These are phyloP conservation scores for Limonomyces culmigenus DNA, from an alignment of 1,284 basidiomycete species.

Conservation along the genomic window DNA sequence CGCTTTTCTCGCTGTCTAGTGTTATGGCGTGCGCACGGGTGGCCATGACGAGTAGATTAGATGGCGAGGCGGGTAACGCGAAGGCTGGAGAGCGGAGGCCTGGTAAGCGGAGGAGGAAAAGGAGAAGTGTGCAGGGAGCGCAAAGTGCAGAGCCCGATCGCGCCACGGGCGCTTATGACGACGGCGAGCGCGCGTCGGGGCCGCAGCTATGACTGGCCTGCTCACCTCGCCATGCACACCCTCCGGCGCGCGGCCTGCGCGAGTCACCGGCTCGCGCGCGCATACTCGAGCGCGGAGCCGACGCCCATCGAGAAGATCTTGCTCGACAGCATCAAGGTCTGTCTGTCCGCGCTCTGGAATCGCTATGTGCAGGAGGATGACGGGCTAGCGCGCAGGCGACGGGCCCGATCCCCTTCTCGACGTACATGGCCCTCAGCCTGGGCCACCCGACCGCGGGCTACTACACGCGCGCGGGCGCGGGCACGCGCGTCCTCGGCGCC, in stretches of 20 bases:
- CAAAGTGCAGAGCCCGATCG: too few species aligned
- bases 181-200: too few species aligned
- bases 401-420: constrained; percentile 72
- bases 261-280: too few species aligned
- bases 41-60: too few species aligned
- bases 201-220: too few species aligned
- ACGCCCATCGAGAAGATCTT: constrained; percentile 42
- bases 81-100: too few species aligned
- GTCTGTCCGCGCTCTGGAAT: constrained; percentile 4
- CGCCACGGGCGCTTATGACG: background rate
- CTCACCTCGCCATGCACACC: too few species aligned
- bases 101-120: background rate
- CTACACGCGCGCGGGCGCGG: constrained; percentile 49
- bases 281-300: background rate
- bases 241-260: too few species aligned
- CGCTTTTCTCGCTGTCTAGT: too few species aligned
- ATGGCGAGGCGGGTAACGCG: too few species aligned
- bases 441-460: constrained; percentile 81
- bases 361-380: constrained; percentile 1
- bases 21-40: too few species aligned
- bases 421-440: constrained; percentile 82
- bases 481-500: constrained; percentile 68
- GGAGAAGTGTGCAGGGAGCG: background rate
- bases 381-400: constrained; percentile 42
- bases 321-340: constrained; percentile 49